A percentile compares a stretch with the other conserved stretches of the same genome.
phyloP scores from a whole-genome alignment of 1,139 yeast genomes.

The Saccharomyces hybrid region DNA sequence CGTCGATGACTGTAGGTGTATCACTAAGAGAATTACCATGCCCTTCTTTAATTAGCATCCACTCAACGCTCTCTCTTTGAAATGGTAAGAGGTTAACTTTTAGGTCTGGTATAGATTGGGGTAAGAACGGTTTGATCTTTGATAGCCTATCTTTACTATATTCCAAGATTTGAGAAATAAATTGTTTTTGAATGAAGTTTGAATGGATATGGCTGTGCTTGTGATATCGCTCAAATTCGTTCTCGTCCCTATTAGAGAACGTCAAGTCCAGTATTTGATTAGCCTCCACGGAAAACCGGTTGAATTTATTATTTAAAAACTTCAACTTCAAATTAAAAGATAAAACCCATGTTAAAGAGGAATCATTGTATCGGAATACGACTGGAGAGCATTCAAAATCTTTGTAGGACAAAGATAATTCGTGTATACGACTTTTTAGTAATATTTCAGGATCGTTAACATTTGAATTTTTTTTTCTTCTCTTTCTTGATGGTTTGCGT shows the following conservation, averaged over 20 bases:
- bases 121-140: slow-evolving; percentile 1
- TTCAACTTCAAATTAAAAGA: neutral
- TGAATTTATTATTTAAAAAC: neutral
- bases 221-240: neutral
- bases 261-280: slow-evolving; percentile 1
- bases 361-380: neutral
- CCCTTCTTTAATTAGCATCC: slow-evolving; percentile 29
- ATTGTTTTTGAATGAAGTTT: slow-evolving; percentile 21
- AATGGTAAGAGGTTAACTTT: slow-evolving; percentile 24
- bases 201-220: slow-evolving; percentile 2
- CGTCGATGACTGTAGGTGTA: neutral
- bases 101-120: slow-evolving; percentile 7
- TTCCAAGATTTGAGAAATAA: slow-evolving; percentile 17
- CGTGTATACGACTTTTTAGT: neutral
- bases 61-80: slow-evolving; percentile 27
- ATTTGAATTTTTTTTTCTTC: neutral
- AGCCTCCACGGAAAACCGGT: neutral
- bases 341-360: neutral
- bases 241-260: neutral
- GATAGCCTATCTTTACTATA: slow-evolving; percentile 16
- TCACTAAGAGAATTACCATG: neutral
- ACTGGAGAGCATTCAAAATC: neutral
- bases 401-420: neutral
- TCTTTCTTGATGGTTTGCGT: neutral
- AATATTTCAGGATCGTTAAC: neutral